phyloP scores from a whole-genome alignment of 257 asterid species.

The Ballota nigra region DNA sequence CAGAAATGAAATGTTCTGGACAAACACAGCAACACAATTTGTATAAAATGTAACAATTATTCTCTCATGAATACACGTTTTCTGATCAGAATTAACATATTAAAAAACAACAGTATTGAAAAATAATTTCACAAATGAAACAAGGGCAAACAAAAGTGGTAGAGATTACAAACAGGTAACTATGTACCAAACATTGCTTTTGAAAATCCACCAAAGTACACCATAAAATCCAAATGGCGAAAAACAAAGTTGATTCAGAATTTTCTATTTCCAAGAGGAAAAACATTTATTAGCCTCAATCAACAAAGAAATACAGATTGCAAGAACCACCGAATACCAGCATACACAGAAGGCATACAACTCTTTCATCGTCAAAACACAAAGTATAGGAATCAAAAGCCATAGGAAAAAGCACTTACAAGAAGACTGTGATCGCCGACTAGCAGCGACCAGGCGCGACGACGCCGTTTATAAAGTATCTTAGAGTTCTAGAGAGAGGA shows the following conservation, averaged over 20 bases:
- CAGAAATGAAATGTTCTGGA: conserved; percentile 7
- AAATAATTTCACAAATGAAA: not conserved
- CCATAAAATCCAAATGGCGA: not conserved
- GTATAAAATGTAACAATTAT: not conserved
- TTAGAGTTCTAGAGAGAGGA: not conserved
- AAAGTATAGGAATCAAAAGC: not conserved
- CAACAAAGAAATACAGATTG: not conserved
- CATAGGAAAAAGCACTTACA: conserved; percentile 21
- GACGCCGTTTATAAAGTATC: conserved; percentile 26
- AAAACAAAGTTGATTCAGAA: not conserved
- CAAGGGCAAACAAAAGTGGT: not conserved
- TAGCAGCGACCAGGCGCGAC: conserved; percentile 37
- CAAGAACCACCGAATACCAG: not conserved
- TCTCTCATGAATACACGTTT: not conserved
- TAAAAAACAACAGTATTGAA: not conserved
- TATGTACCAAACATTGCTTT: not conserved
- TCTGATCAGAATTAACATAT: not conserved
- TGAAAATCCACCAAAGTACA: not conserved
- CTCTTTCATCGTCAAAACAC: not conserved
- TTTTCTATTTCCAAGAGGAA: not conserved
- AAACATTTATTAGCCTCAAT: conserved; percentile 1
- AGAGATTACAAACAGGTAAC: not conserved
- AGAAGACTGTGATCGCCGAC: conserved; percentile 36
- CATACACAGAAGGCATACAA: not conserved
- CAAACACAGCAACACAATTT: conserved; percentile 21